phyloP scores from a whole-genome alignment of 2,329 filamentous ascomycete genomes.

The Calonectria crousiana region DNA sequence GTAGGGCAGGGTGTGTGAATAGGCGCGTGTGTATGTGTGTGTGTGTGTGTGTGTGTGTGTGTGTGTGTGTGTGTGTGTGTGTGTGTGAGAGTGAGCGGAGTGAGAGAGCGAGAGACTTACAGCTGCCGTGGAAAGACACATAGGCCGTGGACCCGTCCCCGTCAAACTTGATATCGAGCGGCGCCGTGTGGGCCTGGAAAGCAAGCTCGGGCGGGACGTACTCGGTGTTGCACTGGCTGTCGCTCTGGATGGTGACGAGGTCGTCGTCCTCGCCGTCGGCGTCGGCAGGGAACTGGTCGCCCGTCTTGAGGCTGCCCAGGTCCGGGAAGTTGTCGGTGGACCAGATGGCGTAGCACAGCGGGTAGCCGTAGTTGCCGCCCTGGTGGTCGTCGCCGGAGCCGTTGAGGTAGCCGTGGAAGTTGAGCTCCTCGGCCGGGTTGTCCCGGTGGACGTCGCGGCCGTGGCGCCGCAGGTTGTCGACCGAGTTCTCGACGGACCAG shows the following conservation, averaged over 20 bases:
- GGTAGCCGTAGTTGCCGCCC: slow-evolving; percentile 76
- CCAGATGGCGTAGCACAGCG: slow-evolving; percentile 77
- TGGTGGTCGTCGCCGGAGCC: slow-evolving; percentile 44
- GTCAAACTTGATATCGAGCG: slow-evolving; percentile 78
- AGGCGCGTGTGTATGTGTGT: neutral
- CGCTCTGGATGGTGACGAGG: slow-evolving; percentile 51
- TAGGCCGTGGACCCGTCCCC: slow-evolving; percentile 69
- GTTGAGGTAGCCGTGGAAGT: slow-evolving; percentile 74
- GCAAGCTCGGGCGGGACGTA: slow-evolving; percentile 67
- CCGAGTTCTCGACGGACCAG: slow-evolving; percentile 77
- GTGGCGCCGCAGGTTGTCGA: slow-evolving; percentile 71
- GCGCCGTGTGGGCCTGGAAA: slow-evolving; percentile 75
- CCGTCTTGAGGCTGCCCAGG: slow-evolving; percentile 55
- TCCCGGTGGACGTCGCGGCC: slow-evolving; percentile 73
- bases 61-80: neutral
- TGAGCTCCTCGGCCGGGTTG: slow-evolving; percentile 81
- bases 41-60: neutral
- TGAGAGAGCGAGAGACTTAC: slow-evolving; percentile 53
- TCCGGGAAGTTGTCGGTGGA: slow-evolving; percentile 59
- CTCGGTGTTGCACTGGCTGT: slow-evolving; percentile 57
- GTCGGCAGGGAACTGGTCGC: slow-evolving; percentile 61
- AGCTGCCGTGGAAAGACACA: slow-evolving; percentile 79
- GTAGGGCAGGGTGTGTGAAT: neutral
- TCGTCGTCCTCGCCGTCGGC: slow-evolving; percentile 31
- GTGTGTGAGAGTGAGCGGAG: neutral